Conservation (phyloP, 495 filamentous ascomycete species). For the Penicillium egyptiacum region DNA sequence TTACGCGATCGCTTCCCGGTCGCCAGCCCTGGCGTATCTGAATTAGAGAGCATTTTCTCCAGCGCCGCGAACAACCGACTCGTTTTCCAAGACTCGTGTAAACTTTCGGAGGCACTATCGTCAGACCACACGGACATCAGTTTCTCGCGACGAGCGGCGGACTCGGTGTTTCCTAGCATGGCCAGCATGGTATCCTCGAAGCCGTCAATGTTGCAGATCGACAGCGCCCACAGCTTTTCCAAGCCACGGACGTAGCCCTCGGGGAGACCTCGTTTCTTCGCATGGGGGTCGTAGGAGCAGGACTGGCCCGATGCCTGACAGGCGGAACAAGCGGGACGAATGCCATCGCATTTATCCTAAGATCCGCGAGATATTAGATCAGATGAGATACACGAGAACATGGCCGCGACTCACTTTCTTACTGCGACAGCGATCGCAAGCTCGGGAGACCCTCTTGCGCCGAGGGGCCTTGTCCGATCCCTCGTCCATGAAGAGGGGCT, state of each 20-base stretch:
- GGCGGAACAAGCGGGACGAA: slow-evolving; percentile 62
- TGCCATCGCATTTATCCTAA: slow-evolving; percentile 66
- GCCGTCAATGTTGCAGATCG: slow-evolving; percentile 49
- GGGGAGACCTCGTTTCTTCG: slow-evolving; percentile 65
- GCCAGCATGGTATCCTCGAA: slow-evolving; percentile 50
- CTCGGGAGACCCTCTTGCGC: slow-evolving; percentile 66
- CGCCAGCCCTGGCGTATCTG: slow-evolving; percentile 23
- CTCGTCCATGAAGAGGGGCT: slow-evolving; percentile 47
- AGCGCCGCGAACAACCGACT: slow-evolving; percentile 54
- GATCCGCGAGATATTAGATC: slow-evolving; percentile 3
- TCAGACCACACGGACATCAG: slow-evolving; percentile 52
- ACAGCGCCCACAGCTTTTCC: slow-evolving; percentile 49
- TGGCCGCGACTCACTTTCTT: slow-evolving; percentile 45
- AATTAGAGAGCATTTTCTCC: slow-evolving; percentile 53
- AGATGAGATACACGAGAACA: neutral
- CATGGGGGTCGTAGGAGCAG: slow-evolving; percentile 67
- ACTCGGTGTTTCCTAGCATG: slow-evolving; percentile 44
- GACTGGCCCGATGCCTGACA: slow-evolving; percentile 59
- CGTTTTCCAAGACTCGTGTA: slow-evolving; percentile 59
- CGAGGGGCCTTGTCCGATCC: slow-evolving; percentile 47
- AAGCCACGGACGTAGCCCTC: slow-evolving; percentile 50
- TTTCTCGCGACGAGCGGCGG: slow-evolving; percentile 31
- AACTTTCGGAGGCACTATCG: slow-evolving; percentile 48
- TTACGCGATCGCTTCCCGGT: slow-evolving; percentile 43
- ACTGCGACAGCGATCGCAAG: slow-evolving; percentile 69